Conservation (phyloP, 2,329 filamentous ascomycete genomes). For the Botrytis galanthina region DNA sequence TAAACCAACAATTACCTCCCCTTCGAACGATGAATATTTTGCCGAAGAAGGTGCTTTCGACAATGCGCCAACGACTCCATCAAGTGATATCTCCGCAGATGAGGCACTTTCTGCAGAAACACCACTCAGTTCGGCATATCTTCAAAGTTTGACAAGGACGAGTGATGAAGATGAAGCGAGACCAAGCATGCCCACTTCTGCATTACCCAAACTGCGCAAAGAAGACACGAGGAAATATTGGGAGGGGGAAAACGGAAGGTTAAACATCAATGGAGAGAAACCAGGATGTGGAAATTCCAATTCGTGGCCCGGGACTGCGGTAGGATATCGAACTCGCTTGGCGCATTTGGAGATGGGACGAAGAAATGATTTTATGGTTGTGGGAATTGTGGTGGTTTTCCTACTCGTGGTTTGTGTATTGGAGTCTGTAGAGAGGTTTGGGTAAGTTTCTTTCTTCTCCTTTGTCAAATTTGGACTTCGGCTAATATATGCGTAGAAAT, state of each 20-base stretch:
- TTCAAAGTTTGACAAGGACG: constrained; percentile 29
- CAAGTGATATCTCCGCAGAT: constrained; percentile 25
- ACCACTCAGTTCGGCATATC: constrained; percentile 31
- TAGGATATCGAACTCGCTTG: constrained; percentile 18
- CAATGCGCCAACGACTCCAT: constrained; percentile 32
- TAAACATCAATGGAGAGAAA: background rate
- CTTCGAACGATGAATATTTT: background rate
- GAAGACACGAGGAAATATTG: constrained; percentile 32
- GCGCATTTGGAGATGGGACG: constrained; percentile 15
- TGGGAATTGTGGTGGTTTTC: constrained; percentile 36
- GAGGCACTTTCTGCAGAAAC: constrained; percentile 28
- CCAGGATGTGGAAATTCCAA: background rate
- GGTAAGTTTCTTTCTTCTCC: background rate
- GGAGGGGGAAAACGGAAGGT: constrained; percentile 16
- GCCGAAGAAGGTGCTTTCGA: constrained; percentile 27
- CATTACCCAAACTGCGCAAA: constrained; percentile 27
- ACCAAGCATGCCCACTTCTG: constrained; percentile 31
- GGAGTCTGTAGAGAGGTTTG: constrained; percentile 28
- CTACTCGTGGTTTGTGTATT: constrained; percentile 26
- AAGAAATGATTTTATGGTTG: constrained; percentile 34
- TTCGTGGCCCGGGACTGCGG: constrained; percentile 14
- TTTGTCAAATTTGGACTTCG: background rate
- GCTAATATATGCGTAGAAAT: background rate
- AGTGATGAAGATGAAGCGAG: constrained; percentile 3
- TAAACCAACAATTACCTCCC: background rate